A percentile compares a stretch with the other conserved stretches of the same genome.
phyloP scores from a whole-genome alignment of 202 grass and related monocot species.

The Digitaria exilis region DNA sequence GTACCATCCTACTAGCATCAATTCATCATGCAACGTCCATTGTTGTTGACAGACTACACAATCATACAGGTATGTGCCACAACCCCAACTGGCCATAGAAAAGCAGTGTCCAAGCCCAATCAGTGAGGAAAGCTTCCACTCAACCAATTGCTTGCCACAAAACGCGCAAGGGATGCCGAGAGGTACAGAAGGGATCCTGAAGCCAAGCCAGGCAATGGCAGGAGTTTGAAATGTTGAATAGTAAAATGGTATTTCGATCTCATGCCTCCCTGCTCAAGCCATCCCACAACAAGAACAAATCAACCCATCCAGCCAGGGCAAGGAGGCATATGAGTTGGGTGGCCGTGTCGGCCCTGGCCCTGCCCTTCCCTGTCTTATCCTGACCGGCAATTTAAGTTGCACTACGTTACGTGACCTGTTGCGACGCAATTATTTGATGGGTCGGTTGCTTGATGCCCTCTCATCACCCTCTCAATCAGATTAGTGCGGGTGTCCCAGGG shows the following conservation, averaged over 20 bases:
- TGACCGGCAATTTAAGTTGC: no score
- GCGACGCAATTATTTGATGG: background rate
- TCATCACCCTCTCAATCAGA: background rate
- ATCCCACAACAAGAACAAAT: no score
- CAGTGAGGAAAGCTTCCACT: constrained; percentile 49
- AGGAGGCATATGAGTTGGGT: background rate
- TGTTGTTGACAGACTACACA: background rate
- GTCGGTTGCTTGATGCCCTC: constrained; percentile 12
- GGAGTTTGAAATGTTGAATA: constrained; percentile 20
- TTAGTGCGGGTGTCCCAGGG: background rate
- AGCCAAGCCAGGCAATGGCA: background rate
- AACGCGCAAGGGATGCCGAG: background rate
- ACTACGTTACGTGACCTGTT: constrained; percentile 5
- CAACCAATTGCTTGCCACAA: constrained; percentile 55
- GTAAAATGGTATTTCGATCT: background rate
- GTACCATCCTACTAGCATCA: background rate
- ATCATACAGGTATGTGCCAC: background rate
- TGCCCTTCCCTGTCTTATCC: constrained; percentile 22
- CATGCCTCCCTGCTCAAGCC: constrained; percentile 27
- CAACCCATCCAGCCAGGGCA: background rate
- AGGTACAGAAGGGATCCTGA: background rate
- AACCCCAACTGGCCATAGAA: background rate
- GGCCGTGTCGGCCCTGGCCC: background rate
- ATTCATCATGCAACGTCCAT: background rate
- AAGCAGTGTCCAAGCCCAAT: constrained; percentile 36